These are phyloP conservation scores for Wallacemonas sp. DNA, from an alignment of 208 protist species.

Conservation along the genomic window DNA sequence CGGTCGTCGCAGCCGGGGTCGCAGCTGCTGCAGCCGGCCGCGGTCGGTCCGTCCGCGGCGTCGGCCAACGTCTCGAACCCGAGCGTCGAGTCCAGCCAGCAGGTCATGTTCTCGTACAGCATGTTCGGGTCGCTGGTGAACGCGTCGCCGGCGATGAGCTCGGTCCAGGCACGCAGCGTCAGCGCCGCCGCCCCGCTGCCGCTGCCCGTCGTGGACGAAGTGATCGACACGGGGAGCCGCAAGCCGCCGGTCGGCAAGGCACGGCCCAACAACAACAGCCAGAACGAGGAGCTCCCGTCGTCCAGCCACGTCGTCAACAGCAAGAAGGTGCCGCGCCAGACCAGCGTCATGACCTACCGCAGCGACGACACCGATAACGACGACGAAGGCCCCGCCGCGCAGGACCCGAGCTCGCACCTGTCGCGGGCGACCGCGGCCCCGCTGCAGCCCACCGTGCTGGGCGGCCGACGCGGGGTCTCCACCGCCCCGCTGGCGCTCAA, in stretches of 20 bases:
- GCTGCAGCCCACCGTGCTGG: background rate
- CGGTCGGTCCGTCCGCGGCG: background rate
- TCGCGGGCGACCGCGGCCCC: background rate
- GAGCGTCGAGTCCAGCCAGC: slow-evolving; percentile 29
- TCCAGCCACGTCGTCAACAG: slow-evolving; percentile 13
- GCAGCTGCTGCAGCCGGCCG: background rate
- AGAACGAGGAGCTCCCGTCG: slow-evolving; percentile 7
- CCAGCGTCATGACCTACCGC: slow-evolving; percentile 17
- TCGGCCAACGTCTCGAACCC: slow-evolving; percentile 17
- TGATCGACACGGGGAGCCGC: background rate
- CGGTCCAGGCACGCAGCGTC: slow-evolving; percentile 2
- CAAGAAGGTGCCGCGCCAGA: slow-evolving; percentile 25
- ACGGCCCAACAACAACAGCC: background rate
- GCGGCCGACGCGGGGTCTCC: too few species aligned
- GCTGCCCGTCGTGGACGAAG: background rate
- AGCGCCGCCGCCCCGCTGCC: background rate
- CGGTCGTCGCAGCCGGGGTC: background rate
- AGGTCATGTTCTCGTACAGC: slow-evolving; percentile 29
- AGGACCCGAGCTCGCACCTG: background rate
- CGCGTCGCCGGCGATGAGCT: slow-evolving; percentile 23
- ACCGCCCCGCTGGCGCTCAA: too few species aligned
- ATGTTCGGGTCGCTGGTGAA: slow-evolving; percentile 19
- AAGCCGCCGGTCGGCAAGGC: background rate
- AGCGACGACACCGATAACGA: slow-evolving; percentile 16
- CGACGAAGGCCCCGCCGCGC: background rate